These are phyloP conservation scores for Pelargonium fulgidum DNA, from an alignment of 441 rosid species.

Conservation along the genomic window DNA sequence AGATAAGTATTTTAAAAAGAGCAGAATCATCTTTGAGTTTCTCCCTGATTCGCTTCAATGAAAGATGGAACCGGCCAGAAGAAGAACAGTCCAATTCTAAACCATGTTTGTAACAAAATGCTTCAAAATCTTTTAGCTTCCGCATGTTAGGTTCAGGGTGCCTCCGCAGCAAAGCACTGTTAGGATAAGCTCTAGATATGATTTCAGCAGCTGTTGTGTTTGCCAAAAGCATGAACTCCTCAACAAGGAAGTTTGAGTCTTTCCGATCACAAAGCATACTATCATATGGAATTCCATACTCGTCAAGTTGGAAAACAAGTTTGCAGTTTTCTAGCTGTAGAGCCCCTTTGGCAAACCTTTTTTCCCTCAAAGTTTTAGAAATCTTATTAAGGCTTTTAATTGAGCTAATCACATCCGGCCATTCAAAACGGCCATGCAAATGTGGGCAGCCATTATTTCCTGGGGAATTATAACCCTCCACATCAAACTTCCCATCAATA, in stretches of 20 bases:
- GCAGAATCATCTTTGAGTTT: slow-evolving; percentile 67
- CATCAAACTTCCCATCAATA: slow-evolving; percentile 34
- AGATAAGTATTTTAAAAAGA: slow-evolving; percentile 52
- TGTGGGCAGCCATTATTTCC: slow-evolving; percentile 33
- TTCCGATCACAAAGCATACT: slow-evolving; percentile 35
- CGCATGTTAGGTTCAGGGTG: slow-evolving; percentile 85
- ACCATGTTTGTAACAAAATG: slow-evolving; percentile 69
- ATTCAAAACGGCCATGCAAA: slow-evolving; percentile 58
- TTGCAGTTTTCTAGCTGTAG: slow-evolving; percentile 55
- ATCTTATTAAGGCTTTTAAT: slow-evolving; percentile 49
- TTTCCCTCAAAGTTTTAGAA: slow-evolving; percentile 52
- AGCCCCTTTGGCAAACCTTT: slow-evolving; percentile 68
- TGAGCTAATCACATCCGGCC: slow-evolving; percentile 57
- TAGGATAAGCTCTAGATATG: slow-evolving; percentile 74
- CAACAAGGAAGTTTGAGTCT: slow-evolving; percentile 66
- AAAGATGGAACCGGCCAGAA: slow-evolving; percentile 50
- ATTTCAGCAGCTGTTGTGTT: slow-evolving; percentile 88
- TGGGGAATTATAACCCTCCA: slow-evolving; percentile 22
- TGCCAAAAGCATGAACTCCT: slow-evolving; percentile 95
- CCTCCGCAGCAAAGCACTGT: slow-evolving; percentile 64
- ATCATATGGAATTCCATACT: slow-evolving; percentile 67
- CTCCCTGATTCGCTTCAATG: slow-evolving; percentile 53
- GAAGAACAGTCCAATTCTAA: slow-evolving; percentile 67
- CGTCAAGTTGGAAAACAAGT: slow-evolving; percentile 49
- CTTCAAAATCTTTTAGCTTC: slow-evolving; percentile 81